Evolutionary conservation across 768 basidiomycete species (phyloP), one percentile per base, ranked within the genome.

Genomic region (Termitomyces sp.): DNA sequence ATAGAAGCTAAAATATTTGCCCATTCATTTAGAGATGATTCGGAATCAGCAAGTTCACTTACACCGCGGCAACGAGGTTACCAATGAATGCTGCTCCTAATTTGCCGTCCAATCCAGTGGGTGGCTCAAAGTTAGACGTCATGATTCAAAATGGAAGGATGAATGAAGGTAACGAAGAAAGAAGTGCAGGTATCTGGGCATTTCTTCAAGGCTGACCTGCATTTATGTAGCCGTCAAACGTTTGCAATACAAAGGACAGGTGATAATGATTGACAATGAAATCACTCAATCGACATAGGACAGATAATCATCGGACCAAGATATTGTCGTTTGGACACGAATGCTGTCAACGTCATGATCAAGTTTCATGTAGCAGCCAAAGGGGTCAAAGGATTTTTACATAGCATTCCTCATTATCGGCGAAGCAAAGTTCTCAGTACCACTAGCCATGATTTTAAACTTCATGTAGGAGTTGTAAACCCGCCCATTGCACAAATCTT

Each of bases 1-100:
- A 13, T 61, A 64, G 41, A 64, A 59, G 31, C 82, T 84, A 27
- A 2, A 31, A 45, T 54, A 54, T 54, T n/a, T 24, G 15, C 1
- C 6, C 20, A 15, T 36, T 51, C 34, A 15, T 36, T 36, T 0
- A 49, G 20, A 36, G 20, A 13, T n/a, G 11, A 31, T 12, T 27
- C 27, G 27, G 13, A 22, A 18, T 22, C 8, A 16, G 20, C 7
- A 20, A 31, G 18, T 30, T 42, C 4, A 42, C 39, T 54, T 12
- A 54, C 53, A 54, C 39, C 1, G 53, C 53, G 30, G 53, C 53
- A 42, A 54, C 4, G 31, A 52, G 31, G 36, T 48, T 55, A n/a
- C 54, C 54, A 16, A 45, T 45, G 15, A 55, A 45, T n/a, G 44
- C 33, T 16, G 27, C 53, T n/a, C 53, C 53, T 30, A 54, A 54